phyloP scores from a whole-genome alignment of 345 rosid species.

The Dipteronia sinensis region DNA sequence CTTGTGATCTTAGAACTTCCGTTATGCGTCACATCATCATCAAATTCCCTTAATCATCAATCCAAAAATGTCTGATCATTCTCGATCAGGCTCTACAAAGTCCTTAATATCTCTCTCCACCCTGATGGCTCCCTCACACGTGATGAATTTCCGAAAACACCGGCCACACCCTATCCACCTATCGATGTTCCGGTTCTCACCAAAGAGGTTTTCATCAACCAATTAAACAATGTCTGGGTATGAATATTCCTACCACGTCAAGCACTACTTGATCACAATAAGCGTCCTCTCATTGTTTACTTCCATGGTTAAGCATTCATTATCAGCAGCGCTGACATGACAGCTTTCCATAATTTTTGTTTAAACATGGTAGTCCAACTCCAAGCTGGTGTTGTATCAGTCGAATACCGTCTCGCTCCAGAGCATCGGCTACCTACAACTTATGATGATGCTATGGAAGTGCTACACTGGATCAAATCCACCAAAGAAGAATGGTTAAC shows the following conservation, averaged over 20 bases:
- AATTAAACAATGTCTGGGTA: constrained; percentile 33
- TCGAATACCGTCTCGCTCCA: constrained; percentile 60
- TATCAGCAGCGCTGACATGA: constrained; percentile 31
- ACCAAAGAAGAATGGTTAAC: constrained; percentile 39
- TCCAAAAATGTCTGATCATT: no score
- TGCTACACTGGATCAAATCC: constrained; percentile 39
- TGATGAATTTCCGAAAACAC: constrained; percentile 4
- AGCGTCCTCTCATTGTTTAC: constrained; percentile 58
- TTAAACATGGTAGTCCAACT: constrained; percentile 28
- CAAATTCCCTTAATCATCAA: not conserved
- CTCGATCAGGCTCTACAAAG: not conserved
- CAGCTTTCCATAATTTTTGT: constrained; percentile 31
- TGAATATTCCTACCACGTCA: constrained; percentile 38
- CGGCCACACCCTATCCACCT: constrained; percentile 28
- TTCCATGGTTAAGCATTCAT: constrained; percentile 71
- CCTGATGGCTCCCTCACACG: constrained; percentile 46
- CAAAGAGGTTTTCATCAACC: constrained; percentile 39
- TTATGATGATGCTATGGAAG: constrained; percentile 60
- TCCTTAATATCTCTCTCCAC: constrained; percentile 30
- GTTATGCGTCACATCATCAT: no score
- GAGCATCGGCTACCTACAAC: constrained; percentile 73
- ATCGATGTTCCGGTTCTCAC: constrained; percentile 20
- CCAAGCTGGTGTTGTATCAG: constrained; percentile 45
- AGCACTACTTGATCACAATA: constrained; percentile 8
- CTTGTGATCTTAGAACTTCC: no score